These are phyloP conservation scores for Sugiyamaella boreocaroliniensis DNA, from an alignment of 805 yeast species.

Conservation along the genomic window DNA sequence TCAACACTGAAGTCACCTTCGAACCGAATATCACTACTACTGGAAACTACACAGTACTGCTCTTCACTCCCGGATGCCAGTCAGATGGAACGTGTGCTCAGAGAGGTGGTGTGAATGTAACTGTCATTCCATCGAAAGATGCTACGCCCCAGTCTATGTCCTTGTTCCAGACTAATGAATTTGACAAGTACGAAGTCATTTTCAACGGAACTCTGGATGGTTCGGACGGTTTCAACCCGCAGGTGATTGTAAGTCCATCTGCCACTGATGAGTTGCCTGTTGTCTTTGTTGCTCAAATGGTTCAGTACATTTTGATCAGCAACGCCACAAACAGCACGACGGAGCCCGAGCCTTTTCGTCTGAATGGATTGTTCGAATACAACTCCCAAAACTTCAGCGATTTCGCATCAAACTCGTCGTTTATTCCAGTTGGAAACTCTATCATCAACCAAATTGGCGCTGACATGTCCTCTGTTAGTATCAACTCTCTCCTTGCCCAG, in stretches of 20 bases:
- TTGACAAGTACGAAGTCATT: constrained; percentile 72
- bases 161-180: constrained; percentile 74
- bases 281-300: constrained; percentile 65
- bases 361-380: constrained; percentile 83
- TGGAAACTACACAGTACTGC: constrained; percentile 65
- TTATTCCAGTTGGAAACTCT: constrained; percentile 42
- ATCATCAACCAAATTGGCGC: constrained; percentile 36
- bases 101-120: constrained; percentile 75
- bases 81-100: constrained; percentile 56
- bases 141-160: constrained; percentile 35
- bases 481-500: constrained; percentile 24
- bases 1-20: constrained; percentile 41
- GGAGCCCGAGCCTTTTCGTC: constrained; percentile 11
- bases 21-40: constrained; percentile 63
- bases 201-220: constrained; percentile 63
- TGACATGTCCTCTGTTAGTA: constrained; percentile 36
- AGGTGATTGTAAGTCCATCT: constrained; percentile 39
- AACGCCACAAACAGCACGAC: constrained; percentile 16
- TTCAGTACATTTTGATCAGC: constrained; percentile 35
- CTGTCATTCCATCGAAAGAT: constrained; percentile 48
- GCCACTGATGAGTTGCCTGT: constrained; percentile 30
- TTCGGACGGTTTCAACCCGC: constrained; percentile 32
- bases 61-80: constrained; percentile 85
- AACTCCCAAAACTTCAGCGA: constrained; percentile 58
- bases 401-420: constrained; percentile 25